Base-by-base conservation (phyloP, 1,284 basidiomycete species). In the Fomitopsis palustris region DNA sequence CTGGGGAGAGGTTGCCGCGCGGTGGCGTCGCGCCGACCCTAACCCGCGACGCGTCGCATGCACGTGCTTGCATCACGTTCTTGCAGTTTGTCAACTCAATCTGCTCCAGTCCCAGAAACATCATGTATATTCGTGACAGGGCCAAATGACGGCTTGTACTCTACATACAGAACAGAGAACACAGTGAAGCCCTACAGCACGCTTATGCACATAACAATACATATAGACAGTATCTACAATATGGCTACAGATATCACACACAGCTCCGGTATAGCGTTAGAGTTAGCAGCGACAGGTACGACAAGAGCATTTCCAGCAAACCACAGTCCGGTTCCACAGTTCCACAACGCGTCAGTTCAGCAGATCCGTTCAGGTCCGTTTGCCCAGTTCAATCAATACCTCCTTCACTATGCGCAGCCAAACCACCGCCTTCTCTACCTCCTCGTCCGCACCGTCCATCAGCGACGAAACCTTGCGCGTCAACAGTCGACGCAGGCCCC, bases 351-450 rank as follows among this genome's bases (percentile, higher is more conserved):
- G 35, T 37, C 45, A 52, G 31, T 52, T n/a, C 49, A 19, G 33
- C 29, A 19, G n/a, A 16, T 60, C 35, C 6, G 12, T 37, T 37
- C 79, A 78, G 42, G 80, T 77, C 61, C 78, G 74, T 60, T 78
- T 74, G 68, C 82, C 82, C 45, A 87, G 78, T 55, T 81, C 81
- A 45, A 79, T 76, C 33, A 88, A 76, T 42, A 83, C 82, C 56
- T 84, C 84, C 65, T 82, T 84, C 60, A 89, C 81, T 57, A 88
- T 80, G 47, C 79, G 76, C 33, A 88, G 69, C 85, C 88, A 89
- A 2, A 73, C 72, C 25, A 76, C 74, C 43, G 78, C 77, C 64
- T 80, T 82, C 61, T 88, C 84, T 45, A 88, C 75, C 70, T 89
- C 79, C 64, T 88, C 86, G 70, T 84, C 79, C 45, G 87, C 81